phyloP scores from a whole-genome alignment of 2,329 filamentous ascomycete species.

The Aspergillaceae sp. region DNA sequence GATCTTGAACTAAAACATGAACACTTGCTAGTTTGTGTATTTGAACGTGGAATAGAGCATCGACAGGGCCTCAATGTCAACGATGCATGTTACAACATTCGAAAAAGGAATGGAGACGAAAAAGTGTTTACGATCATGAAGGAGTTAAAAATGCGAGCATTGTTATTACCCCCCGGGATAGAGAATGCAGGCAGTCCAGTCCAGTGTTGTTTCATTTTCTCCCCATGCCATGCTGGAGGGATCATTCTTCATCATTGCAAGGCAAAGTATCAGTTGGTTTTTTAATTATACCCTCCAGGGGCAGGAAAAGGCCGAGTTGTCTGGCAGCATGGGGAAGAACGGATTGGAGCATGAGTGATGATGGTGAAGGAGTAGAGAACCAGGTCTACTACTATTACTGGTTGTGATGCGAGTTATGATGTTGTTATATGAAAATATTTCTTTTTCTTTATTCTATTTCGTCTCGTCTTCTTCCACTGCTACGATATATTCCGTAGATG shows the following conservation, averaged over 20 bases:
- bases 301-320: conserved; percentile 4
- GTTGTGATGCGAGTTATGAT: conserved; percentile 25
- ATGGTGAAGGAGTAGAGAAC: conserved; percentile 19
- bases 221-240: conserved; percentile 5
- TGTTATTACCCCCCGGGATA: conserved; percentile 21
- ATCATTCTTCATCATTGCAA: background rate
- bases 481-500: background rate
- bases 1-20: conserved; percentile 27
- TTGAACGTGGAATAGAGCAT: too few species aligned
- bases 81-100: conserved; percentile 3
- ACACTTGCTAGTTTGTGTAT: too few species aligned
- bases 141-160: conserved; percentile 17
- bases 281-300: background rate
- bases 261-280: too few species aligned
- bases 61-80: too few species aligned
- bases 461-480: conserved; percentile 5
- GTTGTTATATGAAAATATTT: conserved; percentile 20
- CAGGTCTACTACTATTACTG: conserved; percentile 13
- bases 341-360: conserved; percentile 14
- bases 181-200: conserved; percentile 22
- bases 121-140: conserved; percentile 21
- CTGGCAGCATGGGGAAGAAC: conserved; percentile 6
- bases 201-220: conserved; percentile 5
- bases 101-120: conserved; percentile 8
- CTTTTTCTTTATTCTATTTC: conserved; percentile 14